phyloP scores from a whole-genome alignment of 2,329 filamentous ascomycete species.

The Grosmannia clavigera region DNA sequence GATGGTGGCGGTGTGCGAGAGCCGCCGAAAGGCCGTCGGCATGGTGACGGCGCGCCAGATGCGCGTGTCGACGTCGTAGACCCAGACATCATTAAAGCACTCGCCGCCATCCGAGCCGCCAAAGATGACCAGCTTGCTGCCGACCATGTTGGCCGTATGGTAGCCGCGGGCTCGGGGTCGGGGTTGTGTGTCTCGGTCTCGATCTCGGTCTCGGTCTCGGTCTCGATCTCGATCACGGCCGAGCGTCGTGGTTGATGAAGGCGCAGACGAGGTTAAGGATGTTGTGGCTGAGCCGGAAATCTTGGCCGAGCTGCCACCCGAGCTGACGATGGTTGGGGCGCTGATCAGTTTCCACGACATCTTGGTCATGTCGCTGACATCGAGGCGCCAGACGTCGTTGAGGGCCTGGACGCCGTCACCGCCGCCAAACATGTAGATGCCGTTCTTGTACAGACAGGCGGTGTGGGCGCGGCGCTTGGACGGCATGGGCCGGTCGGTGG shows the following conservation, averaged over 20 bases:
- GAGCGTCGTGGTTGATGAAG: not conserved
- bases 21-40: slow-evolving; percentile 47
- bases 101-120: slow-evolving; percentile 59
- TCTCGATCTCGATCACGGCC: too few relatives aligned
- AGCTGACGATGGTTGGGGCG: slow-evolving; percentile 5
- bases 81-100: slow-evolving; percentile 63
- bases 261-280: slow-evolving; percentile 1
- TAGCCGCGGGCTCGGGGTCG: slow-evolving; percentile 55
- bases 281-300: slow-evolving; percentile 9
- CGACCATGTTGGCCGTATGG: slow-evolving; percentile 62
- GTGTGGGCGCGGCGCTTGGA: slow-evolving; percentile 55
- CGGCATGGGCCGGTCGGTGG: slow-evolving; percentile 40
- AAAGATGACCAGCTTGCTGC: slow-evolving; percentile 59
- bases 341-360: slow-evolving; percentile 59
- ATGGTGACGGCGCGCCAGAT: slow-evolving; percentile 48
- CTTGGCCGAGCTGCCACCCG: slow-evolving; percentile 2
- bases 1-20: slow-evolving; percentile 57
- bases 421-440: slow-evolving; percentile 60
- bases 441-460: slow-evolving; percentile 58
- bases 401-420: slow-evolving; percentile 58
- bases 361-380: slow-evolving; percentile 52
- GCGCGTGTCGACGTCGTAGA: slow-evolving; percentile 54
- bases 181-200: slow-evolving; percentile 5
- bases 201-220: too few relatives aligned
- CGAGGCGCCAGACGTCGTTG: slow-evolving; percentile 62